A percentile compares a stretch with the other conserved stretches of the same genome.
These are phyloP conservation scores for Carex scoparia DNA, from an alignment of 176 grass and related monocot species.

Conservation along the genomic window DNA sequence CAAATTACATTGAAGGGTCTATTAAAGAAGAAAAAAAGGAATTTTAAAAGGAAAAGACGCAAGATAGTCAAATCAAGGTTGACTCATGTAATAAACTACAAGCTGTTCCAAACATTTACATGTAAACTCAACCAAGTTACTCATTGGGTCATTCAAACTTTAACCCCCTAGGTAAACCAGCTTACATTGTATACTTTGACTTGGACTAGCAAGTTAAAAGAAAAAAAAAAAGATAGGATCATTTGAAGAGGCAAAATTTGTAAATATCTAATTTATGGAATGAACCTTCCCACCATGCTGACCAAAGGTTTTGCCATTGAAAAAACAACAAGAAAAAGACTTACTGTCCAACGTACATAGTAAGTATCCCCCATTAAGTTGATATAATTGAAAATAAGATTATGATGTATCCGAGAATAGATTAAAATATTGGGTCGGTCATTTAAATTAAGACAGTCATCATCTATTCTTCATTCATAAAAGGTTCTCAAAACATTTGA, in stretches of 20 bases:
- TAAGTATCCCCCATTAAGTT: background rate
- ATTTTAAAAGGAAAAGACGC: background rate
- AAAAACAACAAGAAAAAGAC: background rate
- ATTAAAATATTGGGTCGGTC: background rate
- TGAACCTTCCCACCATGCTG: background rate
- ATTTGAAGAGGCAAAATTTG: background rate
- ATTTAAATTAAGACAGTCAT: background rate
- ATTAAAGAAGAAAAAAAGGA: background rate
- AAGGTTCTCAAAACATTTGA: background rate
- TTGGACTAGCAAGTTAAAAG: background rate
- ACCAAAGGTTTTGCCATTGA: background rate
- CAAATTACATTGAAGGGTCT: background rate
- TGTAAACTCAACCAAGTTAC: background rate
- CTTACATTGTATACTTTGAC: background rate
- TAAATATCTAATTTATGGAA: background rate
- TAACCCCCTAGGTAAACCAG: background rate
- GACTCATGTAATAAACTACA: background rate
- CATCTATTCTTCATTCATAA: background rate
- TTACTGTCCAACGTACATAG: background rate
- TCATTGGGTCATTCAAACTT: background rate
- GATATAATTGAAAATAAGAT: background rate
- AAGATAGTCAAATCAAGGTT: background rate
- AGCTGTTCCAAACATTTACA: background rate
- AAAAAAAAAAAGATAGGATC: background rate
- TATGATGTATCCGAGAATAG: background rate